A percentile compares a stretch with the other conserved stretches of the same genome.
Conservation (phyloP, 2,329 filamentous ascomycete species). For the Paracorniculantispora psalliotae region DNA sequence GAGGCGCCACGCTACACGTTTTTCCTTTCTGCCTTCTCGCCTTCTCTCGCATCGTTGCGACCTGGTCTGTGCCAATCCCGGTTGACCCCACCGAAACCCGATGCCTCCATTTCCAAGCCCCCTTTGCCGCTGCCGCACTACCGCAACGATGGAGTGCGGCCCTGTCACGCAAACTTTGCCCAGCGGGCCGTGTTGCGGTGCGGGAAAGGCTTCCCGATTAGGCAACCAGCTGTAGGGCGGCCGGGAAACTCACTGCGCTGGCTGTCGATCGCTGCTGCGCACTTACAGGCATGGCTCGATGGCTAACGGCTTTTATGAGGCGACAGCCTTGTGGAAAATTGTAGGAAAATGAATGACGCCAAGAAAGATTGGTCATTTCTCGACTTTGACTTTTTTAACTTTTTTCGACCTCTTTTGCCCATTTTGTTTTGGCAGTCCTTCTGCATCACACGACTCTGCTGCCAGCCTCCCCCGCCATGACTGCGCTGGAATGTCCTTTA, state of each 20-base stretch:
- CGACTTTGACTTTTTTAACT: not conserved
- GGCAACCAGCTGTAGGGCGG: not conserved
- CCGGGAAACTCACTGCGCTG: not conserved
- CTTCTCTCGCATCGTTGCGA: not conserved
- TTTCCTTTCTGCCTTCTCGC: not conserved
- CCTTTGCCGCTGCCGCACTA: conserved; percentile 7
- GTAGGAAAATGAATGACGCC: not conserved
- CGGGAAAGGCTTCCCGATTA: conserved; percentile 3
- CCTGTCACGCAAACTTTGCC: not conserved
- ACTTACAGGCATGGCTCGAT: not conserved
- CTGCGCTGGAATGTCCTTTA: not conserved
- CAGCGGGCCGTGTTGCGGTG: not conserved
- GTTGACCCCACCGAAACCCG: not conserved
- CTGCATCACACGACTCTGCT: not conserved
- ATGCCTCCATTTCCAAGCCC: not conserved
- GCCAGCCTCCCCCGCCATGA: not conserved
- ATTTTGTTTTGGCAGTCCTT: not conserved
- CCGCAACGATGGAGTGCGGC: not conserved
- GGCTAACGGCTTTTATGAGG: not conserved
- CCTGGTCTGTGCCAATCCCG: conserved; percentile 3
- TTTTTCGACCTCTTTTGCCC: not conserved
- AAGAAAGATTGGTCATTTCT: not conserved
- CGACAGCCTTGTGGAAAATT: not conserved
- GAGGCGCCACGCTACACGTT: not conserved
- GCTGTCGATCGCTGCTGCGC: not conserved